Evolutionary conservation across 1,139 yeast species (phyloP), one percentile per base, ranked within the genome.

Genomic region (Kodamaea sp.): DNA sequence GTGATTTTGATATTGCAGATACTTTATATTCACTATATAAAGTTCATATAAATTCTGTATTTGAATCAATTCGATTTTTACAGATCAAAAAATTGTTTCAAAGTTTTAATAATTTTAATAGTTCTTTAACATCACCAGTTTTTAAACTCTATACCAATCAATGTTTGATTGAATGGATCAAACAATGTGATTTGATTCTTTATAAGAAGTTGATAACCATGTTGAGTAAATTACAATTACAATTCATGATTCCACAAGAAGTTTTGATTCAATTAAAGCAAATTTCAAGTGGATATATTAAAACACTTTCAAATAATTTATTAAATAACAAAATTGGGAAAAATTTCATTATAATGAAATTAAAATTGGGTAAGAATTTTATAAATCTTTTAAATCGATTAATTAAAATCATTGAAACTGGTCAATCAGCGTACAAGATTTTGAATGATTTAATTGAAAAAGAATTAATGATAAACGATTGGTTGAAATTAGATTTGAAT

Each of bases 41-140:
- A 45, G 71, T 80, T 5, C 85, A 83, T 51, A 80, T 86, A 49
- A 73, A 75, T 31, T 59, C 79, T 5, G 61, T 84, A 33, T 77
- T 84, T 46, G 88, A 84, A 47, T 69, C 79, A 33, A 63, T 87
- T 45, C 68, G 94, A 47, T 81, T 70, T 54, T 75, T 86, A 79
- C 85, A 83, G 46, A 61, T 83, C 41, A 78, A 78, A 44, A 77
- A 76, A 51, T 63, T 88, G 30, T 73, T 81, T 41, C 64, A 75
- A 11, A 65, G 76, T 25, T 63, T 84, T 38, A 57, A 69, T 9
- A 66, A 77, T 6, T 85, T 85, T 58, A 73, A 74, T 38, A 71
- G 81, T 8, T 71, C 79, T 1, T 67, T 86, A 39, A 79, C 92
- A 0, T 68, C 79, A 0, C 87, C 88, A 2, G 84, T 82, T 28